A percentile compares a stretch with the other conserved stretches of the same genome.
Conservation (phyloP, 345 rosid genomes). For the Aquilaria malaccensis region DNA sequence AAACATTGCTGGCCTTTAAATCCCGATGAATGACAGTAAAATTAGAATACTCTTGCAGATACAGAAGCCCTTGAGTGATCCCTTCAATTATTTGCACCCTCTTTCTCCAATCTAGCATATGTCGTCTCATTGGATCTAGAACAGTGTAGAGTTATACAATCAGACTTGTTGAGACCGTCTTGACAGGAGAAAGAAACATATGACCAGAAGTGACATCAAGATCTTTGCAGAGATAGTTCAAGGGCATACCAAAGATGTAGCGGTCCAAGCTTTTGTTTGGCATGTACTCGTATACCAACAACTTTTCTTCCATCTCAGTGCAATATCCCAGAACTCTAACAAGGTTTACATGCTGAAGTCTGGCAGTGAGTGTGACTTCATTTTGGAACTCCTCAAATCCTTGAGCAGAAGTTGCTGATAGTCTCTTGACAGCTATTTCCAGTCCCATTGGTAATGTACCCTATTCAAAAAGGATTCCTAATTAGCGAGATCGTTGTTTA, state of each 20-base stretch:
- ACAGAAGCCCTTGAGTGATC: slow-evolving; percentile 25
- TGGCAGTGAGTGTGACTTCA: slow-evolving; percentile 13
- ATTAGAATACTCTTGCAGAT: slow-evolving; percentile 24
- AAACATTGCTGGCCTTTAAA: background rate
- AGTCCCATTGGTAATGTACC: slow-evolving; percentile 6
- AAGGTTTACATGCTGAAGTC: no score
- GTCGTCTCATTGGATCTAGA: slow-evolving; percentile 7
- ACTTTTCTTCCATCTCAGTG: no score
- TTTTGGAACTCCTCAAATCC: slow-evolving; percentile 21
- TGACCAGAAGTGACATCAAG: background rate
- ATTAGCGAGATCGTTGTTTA: no score
- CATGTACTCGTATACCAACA: no score
- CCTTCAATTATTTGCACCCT: background rate
- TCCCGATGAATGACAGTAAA: slow-evolving; percentile 15
- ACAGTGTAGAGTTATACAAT: background rate
- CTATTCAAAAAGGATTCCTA: background rate
- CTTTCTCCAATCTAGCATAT: background rate
- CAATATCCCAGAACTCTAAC: no score
- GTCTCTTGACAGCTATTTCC: slow-evolving; percentile 16
- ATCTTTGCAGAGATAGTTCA: no score
- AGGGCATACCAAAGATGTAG: slow-evolving; percentile 18
- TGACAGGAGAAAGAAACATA: background rate
- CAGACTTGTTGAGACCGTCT: background rate
- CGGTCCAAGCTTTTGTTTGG: slow-evolving; percentile 13
- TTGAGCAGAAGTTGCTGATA: slow-evolving; percentile 9